These are phyloP conservation scores for Willaertia magna DNA, from an alignment of 208 protist genomes.

Conservation along the genomic window DNA sequence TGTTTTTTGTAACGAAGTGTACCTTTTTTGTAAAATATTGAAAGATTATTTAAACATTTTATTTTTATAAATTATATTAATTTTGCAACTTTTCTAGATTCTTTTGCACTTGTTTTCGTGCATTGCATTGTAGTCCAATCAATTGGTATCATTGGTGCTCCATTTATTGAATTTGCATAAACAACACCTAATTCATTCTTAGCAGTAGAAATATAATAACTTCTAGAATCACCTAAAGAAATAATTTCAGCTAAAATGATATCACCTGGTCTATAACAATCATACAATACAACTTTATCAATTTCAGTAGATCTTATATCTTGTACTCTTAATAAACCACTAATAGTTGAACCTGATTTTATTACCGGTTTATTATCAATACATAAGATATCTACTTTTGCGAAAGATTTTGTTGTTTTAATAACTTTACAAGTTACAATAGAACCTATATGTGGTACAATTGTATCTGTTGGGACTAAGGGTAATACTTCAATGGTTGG, in stretches of 20 bases:
- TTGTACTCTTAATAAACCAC: conserved; percentile 25
- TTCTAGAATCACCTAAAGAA: conserved; percentile 48
- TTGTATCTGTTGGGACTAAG: not conserved
- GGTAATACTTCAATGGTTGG: not conserved
- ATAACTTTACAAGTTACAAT: not conserved
- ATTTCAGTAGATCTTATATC: conserved; percentile 48
- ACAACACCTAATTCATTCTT: conserved; percentile 56
- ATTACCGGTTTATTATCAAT: conserved; percentile 30
- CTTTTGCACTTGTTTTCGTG: conserved; percentile 43
- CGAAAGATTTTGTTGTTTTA: not conserved
- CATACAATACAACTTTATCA: conserved; percentile 58
- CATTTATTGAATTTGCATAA: conserved; percentile 38
- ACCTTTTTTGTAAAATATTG: too few relatives aligned
- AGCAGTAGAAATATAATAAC: conserved; percentile 53
- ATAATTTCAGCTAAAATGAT: conserved; percentile 1
- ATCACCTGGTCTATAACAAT: conserved; percentile 53
- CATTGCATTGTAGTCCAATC: conserved; percentile 51
- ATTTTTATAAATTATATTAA: not conserved
- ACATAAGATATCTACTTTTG: conserved; percentile 35
- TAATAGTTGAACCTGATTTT: conserved; percentile 34
- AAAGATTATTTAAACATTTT: not conserved
- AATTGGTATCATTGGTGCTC: conserved; percentile 43
- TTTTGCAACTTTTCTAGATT: conserved; percentile 52
- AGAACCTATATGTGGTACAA: not conserved
- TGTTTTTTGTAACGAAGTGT: too few relatives aligned